Conservation (phyloP, 176 grass and related monocot genomes). For the Musa acuminata region DNA sequence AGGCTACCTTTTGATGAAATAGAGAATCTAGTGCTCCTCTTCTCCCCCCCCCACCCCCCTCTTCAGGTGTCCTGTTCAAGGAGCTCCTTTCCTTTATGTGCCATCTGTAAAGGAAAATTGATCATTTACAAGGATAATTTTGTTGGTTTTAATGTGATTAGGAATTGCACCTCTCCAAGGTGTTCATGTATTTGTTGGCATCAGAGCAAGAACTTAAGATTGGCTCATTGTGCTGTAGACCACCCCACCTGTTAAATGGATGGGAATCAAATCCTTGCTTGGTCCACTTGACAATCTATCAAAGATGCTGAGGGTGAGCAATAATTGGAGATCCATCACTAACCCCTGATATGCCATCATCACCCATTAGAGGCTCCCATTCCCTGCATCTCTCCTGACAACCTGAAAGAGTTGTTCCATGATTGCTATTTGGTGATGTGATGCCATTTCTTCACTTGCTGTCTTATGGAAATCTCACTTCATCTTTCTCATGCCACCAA, state of each 20-base stretch:
- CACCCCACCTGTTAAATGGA: not conserved
- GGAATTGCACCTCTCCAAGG: no score
- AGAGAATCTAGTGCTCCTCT: no score
- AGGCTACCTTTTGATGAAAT: no score
- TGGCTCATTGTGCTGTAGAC: not conserved
- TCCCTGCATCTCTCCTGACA: constrained; percentile 9
- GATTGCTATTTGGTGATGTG: constrained; percentile 2
- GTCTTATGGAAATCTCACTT: not conserved
- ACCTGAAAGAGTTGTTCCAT: constrained; percentile 1
- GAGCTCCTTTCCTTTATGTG: no score
- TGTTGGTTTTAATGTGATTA: no score
- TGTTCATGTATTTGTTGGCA: no score
- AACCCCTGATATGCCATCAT: constrained; percentile 15
- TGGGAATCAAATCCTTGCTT: not conserved
- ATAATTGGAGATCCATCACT: constrained; percentile 29
- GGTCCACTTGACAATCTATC: constrained; percentile 19
- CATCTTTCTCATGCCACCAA: not conserved
- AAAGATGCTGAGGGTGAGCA: constrained; percentile 21
- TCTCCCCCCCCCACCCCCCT: no score
- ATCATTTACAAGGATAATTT: no score
- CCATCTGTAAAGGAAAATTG: no score
- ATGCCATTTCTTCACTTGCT: not conserved
- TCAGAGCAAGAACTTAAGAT: no score
- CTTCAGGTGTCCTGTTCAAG: no score
- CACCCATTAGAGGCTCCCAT: not conserved